Evolutionary conservation across 2,329 filamentous ascomycete species (phyloP).

Genomic region (Metarhizium sp.): DNA sequence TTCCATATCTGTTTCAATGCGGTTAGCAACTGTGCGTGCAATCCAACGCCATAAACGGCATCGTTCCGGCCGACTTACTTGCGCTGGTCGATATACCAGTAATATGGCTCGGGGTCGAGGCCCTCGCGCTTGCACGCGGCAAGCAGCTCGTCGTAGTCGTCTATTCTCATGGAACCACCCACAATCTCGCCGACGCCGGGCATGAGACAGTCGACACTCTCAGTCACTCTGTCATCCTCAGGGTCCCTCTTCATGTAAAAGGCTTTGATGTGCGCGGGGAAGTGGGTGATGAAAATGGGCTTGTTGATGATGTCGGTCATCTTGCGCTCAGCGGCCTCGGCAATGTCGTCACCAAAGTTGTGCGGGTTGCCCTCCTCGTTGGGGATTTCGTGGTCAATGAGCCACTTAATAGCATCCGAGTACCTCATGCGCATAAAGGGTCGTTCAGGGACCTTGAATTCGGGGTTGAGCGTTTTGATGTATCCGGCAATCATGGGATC

Average conservation of each 20-base stretch:
- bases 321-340: conserved; percentile 87
- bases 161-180: conserved; percentile 93
- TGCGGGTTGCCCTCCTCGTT: conserved; percentile 92
- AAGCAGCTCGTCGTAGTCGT: conserved; percentile 82
- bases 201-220: conserved; percentile 80
- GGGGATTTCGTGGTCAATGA: conserved; percentile 77
- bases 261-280: conserved; percentile 94
- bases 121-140: conserved; percentile 79
- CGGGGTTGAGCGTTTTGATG: conserved; percentile 83
- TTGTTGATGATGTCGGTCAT: conserved; percentile 97
- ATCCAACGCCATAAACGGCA: not conserved
- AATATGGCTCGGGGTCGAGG: conserved; percentile 79
- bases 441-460: conserved; percentile 69
- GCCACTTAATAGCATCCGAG: conserved; percentile 87
- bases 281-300: conserved; percentile 94
- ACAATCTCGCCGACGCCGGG: conserved; percentile 96
- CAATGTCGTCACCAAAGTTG: conserved; percentile 92
- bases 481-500: conserved; percentile 64
- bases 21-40: not conserved
- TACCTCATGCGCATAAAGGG: conserved; percentile 97
- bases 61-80: conserved; percentile 38
- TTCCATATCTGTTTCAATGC: conserved; percentile 51
- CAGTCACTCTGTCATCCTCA: conserved; percentile 72
- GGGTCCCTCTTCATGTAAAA: conserved; percentile 97
- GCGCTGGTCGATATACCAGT: conserved; percentile 97